phyloP scores from a whole-genome alignment of 139 green algal genomes.

The Auxenochlorella protothecoides region DNA sequence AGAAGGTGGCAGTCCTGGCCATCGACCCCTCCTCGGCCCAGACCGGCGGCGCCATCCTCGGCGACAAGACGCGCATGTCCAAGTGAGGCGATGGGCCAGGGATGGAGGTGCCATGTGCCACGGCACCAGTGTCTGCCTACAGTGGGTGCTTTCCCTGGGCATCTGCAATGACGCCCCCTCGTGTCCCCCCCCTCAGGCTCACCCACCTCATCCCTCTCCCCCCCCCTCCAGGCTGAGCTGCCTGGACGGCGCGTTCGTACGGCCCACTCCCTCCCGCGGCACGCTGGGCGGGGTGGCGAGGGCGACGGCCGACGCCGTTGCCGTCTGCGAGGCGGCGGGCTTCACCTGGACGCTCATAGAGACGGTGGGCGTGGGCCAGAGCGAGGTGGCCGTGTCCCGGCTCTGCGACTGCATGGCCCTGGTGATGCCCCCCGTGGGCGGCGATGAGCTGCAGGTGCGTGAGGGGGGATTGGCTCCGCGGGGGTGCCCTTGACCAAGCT shows the following conservation, averaged over 20 bases:
- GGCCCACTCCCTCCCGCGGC: constrained; percentile 40
- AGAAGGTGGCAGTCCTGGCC: constrained; percentile 48
- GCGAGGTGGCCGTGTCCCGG: constrained; percentile 41
- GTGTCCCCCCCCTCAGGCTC: not conserved
- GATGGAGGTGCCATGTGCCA: no score
- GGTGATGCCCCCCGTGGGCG: constrained; percentile 39
- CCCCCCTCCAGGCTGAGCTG: constrained; percentile 15
- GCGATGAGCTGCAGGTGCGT: constrained; percentile 11
- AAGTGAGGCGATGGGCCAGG: not conserved
- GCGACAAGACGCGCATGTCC: constrained; percentile 62
- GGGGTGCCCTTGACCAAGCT: not conserved
- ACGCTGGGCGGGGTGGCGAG: constrained; percentile 46
- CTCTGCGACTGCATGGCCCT: constrained; percentile 51
- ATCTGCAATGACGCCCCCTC: no score
- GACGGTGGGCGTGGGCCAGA: constrained; percentile 58
- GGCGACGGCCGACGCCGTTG: constrained; percentile 41
- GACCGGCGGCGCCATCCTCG: constrained; percentile 46
- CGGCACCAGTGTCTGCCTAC: no score
- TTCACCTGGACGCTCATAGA: constrained; percentile 35
- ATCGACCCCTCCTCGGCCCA: constrained; percentile 43
- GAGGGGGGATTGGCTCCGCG: no score
- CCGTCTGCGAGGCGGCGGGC: constrained; percentile 44
- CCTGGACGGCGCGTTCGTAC: constrained; percentile 34
- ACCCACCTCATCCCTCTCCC: not conserved
- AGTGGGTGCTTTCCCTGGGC: no score